Base-by-base conservation (phyloP, 2,329 filamentous ascomycete genomes). In the Tolypocladium inflatum region DNA sequence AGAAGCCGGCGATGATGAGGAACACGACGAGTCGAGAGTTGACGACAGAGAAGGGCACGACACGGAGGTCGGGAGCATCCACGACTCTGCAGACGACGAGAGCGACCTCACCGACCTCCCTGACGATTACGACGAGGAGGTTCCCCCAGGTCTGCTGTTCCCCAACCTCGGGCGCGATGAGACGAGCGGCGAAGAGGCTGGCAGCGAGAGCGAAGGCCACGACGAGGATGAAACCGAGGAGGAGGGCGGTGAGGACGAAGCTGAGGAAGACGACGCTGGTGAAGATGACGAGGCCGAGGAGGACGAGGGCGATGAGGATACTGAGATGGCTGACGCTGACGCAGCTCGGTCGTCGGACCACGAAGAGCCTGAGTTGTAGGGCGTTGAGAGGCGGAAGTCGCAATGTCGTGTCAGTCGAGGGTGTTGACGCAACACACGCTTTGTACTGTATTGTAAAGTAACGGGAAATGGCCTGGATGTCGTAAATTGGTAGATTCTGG, bases 91-190 rank as follows among this genome's bases (percentile, higher is more conserved):
- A 0, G 85, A 88, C 61, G 84, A 87, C 57, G 86, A 89, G 68
- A 88, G 85, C 65, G 86, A 88, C 61, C 74, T 89, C 0, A 88
- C 84, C 56, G 86, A 89, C 60, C 80, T 85, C 5, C 77, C 83
- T 33, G 72, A 80, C 4, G 80, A 79, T 45, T 83, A 82, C 58
- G 80, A 85, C 55, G 80, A 84, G 51, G 80, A 85, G 45, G 77
- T 80, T 37, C 80, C 80, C 1, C 74, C 78, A 1, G 76, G 76
- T 15, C 65, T 84, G 35, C 70, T 83, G 70, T 83, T 83, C 56
- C 79, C 80, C 0, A 80, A 79, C 58, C 64, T 83, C 21, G 67
- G 60, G 48, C 68, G 63, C 48, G 65, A 62, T 55, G 68, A 54
- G 38, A 68, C 55, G 58, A 68, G 55, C 21, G 69, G 61, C 2